Evolutionary conservation across 345 rosid species (phyloP), one percentile per base, ranked within the genome.

Genomic region (Ceriops tagal): DNA sequence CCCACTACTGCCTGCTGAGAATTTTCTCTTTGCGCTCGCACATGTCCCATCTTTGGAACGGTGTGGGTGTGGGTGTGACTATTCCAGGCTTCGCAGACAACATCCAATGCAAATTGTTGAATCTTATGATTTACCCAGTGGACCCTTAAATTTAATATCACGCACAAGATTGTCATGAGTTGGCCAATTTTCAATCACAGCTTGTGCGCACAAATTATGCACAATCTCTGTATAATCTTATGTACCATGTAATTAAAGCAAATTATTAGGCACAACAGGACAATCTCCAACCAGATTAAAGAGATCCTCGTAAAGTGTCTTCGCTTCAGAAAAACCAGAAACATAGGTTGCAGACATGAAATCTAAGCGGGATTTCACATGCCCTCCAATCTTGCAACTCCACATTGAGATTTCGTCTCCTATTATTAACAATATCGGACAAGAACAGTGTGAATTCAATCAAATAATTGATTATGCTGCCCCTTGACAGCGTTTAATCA

Each of bases 341-440:
- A 31, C 34, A 34, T 47, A 28, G 20, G 71, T 39, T 70, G 67
- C 32, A 28, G 70, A 68, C 81, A 70, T 15, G 51, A 68, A 16
- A 13, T 43, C 59, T 13, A 51, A 26, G 73, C 53, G 52, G 52
- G 60, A 49, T 59, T 74, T 66, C 62, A 64, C 68, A 69, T 7
- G 61, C 58, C 15, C 57, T 53, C 49, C 18, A 43, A 64, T 9
- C 70, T 39, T 20, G 27, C 32, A 70, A 63, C 64, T 70, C 73
- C 72, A 57, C 73, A 0, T 1, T 20, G 27, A 37, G 58, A 66
- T 52, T 22, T 60, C 26, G 62, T 60, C 65, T 16, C 28, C 62
- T 62, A 15, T 21, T 26, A 51, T 49, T 66, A 65, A 37, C 55
- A 21, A 51, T 34, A 74, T 31, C 64, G 22, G 55, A 59, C 52